phyloP scores from a whole-genome alignment of 148 eudicot genomes.

The Beta vulgaris region DNA sequence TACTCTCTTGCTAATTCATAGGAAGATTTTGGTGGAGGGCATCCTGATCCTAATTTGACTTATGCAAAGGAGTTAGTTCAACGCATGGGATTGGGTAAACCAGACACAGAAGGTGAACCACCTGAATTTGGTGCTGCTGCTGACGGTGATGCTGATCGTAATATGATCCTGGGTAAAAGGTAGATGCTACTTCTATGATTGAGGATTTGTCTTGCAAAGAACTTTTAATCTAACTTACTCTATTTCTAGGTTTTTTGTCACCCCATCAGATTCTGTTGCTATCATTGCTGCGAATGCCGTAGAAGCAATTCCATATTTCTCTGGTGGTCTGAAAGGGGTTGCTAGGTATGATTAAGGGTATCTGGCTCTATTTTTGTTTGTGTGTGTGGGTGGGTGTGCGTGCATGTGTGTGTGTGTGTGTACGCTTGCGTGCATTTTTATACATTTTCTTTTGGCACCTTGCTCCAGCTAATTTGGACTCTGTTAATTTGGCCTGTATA shows the following conservation, averaged over 20 bases:
- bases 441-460: not conserved
- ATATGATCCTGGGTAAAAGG: slow-evolving; percentile 97
- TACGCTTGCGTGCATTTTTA: no score
- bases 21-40: slow-evolving; percentile 99
- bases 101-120: slow-evolving; percentile 55
- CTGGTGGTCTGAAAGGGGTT: slow-evolving; percentile 92
- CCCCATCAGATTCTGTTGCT: slow-evolving; percentile 97
- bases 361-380: slow-evolving; percentile 1
- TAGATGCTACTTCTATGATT: slow-evolving; percentile 20
- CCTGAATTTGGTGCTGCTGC: slow-evolving; percentile 99
- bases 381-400: no score
- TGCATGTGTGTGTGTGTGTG: no score
- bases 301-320: slow-evolving; percentile 80
- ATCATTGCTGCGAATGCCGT: slow-evolving; percentile 98
- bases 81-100: slow-evolving; percentile 89
- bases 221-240: slow-evolving; percentile 11
- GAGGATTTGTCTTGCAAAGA: not conserved
- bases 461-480: slow-evolving; percentile 5
- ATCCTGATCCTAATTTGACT: slow-evolving; percentile 98
- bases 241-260: slow-evolving; percentile 81
- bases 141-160: slow-evolving; percentile 98
- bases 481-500: not conserved
- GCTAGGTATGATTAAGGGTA: slow-evolving; percentile 65
- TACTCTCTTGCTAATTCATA: slow-evolving; percentile 23
- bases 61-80: slow-evolving; percentile 92